Percentiles rank a stretch among this genome's conserved stretches.
Evolutionary conservation across 2,329 filamentous ascomycete genomes (phyloP).

Genomic region (Aspergillus felis): DNA sequence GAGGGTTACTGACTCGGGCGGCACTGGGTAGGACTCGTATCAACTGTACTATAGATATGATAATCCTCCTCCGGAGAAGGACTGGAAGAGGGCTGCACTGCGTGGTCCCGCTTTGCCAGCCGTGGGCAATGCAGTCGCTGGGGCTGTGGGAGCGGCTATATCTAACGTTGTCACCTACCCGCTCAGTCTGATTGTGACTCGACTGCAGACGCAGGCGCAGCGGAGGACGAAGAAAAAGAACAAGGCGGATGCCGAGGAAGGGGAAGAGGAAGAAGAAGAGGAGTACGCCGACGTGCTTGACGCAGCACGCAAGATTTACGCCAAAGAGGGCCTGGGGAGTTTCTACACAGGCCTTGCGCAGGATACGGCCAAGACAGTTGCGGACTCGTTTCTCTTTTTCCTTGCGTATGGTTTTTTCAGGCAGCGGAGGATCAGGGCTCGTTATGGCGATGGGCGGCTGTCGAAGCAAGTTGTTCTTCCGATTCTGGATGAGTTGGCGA

Average conservation of each 20-base stretch:
- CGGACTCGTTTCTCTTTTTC: conserved; percentile 83
- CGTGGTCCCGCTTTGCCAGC: conserved; percentile 58
- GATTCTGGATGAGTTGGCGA: conserved; percentile 66
- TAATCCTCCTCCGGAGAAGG: conserved; percentile 23
- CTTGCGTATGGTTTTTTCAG: conserved; percentile 66
- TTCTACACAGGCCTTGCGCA: conserved; percentile 65
- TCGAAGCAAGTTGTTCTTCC: conserved; percentile 45
- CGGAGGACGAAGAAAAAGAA: conserved; percentile 42
- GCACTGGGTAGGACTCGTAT: conserved; percentile 37
- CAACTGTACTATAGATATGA: conserved; percentile 43
- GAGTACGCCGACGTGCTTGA: conserved; percentile 66
- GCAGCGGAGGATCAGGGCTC: conserved; percentile 41
- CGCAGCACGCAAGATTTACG: conserved; percentile 67
- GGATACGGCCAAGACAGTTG: conserved; percentile 63
- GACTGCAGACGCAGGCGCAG: conserved; percentile 67
- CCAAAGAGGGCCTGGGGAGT: conserved; percentile 66
- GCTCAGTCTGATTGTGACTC: conserved; percentile 74
- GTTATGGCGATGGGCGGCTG: conserved; percentile 19
- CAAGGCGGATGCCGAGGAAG: conserved; percentile 49
- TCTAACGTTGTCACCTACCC: conserved; percentile 78
- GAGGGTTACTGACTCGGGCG: not conserved
- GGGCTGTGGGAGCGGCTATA: conserved; percentile 71
- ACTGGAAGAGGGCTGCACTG: conserved; percentile 31
- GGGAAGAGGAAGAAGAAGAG: conserved; percentile 35
- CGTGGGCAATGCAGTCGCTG: conserved; percentile 76